Conservation (phyloP, 2,329 filamentous ascomycete species). For the Rosellinia necatrix region DNA sequence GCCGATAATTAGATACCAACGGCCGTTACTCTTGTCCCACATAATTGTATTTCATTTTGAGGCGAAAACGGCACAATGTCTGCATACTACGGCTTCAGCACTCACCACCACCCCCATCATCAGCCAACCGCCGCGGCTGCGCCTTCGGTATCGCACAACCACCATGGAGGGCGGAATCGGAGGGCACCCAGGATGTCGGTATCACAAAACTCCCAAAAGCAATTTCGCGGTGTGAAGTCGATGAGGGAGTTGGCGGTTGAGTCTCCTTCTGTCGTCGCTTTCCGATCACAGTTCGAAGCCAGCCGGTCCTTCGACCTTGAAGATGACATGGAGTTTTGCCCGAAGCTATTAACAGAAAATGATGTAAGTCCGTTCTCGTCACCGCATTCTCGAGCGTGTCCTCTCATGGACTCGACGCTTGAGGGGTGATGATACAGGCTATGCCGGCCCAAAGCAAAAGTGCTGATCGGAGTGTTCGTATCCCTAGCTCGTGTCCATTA, state of each 20-base stretch:
- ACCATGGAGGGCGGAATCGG: conserved; percentile 84
- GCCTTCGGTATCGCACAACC: conserved; percentile 68
- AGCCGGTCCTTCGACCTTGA: conserved; percentile 93
- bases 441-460: not conserved
- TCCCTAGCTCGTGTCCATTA: conserved; percentile 82
- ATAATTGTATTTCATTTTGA: conserved; percentile 25
- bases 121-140: conserved; percentile 60
- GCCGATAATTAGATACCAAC: conserved; percentile 23
- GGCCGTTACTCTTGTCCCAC: conserved; percentile 9
- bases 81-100: conserved; percentile 66
- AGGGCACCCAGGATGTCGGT: conserved; percentile 80
- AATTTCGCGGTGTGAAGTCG: conserved; percentile 82
- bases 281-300: conserved; percentile 87
- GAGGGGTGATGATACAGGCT: not conserved
- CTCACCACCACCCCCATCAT: conserved; percentile 51
- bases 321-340: conserved; percentile 95
- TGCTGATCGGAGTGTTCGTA: conserved; percentile 36
- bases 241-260: conserved; percentile 82
- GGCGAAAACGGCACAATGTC: conserved; percentile 55
- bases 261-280: conserved; percentile 73
- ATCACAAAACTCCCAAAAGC: conserved; percentile 81
- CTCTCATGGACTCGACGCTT: not conserved
- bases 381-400: conserved; percentile 7
- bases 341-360: conserved; percentile 86
- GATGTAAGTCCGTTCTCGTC: conserved; percentile 68